phyloP scores from a whole-genome alignment of 129 eudicot species.

The Glebionis coronaria region DNA sequence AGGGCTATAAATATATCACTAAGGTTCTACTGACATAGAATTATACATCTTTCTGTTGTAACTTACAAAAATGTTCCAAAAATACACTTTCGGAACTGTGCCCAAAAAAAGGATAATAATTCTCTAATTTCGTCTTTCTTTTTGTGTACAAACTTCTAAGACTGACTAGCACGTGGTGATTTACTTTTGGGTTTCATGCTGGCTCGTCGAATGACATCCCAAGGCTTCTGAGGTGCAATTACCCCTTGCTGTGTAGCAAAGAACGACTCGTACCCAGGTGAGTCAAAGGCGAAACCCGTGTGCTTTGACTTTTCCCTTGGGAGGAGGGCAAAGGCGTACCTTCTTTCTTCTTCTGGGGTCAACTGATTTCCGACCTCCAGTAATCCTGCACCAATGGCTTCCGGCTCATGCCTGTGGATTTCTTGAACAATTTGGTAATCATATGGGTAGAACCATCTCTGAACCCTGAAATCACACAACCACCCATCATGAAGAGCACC shows the following conservation, averaged over 20 bases:
- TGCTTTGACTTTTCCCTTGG: constrained; percentile 84
- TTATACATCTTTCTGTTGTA: constrained; percentile 22
- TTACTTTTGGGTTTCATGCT: constrained; percentile 61
- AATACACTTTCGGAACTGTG: constrained; percentile 18
- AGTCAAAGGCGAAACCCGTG: constrained; percentile 97
- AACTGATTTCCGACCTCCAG: constrained; percentile 62
- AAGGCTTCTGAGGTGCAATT: constrained; percentile 77
- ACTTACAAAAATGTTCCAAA: constrained; percentile 31
- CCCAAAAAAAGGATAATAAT: constrained; percentile 18
- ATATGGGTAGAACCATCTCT: constrained; percentile 92
- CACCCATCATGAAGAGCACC: neutral
- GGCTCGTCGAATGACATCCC: constrained; percentile 97
- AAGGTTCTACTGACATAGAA: constrained; percentile 27
- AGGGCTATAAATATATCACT: constrained; percentile 22
- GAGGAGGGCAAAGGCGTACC: constrained; percentile 78
- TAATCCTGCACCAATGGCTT: constrained; percentile 55
- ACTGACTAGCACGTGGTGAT: constrained; percentile 36
- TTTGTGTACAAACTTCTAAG: constrained; percentile 35
- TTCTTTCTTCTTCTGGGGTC: constrained; percentile 84
- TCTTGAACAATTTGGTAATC: constrained; percentile 94
- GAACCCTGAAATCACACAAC: constrained; percentile 51
- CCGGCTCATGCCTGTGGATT: constrained; percentile 77
- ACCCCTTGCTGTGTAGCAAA: constrained; percentile 95
- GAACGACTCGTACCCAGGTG: constrained; percentile 97
- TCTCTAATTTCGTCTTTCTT: constrained; percentile 14